phyloP scores from a whole-genome alignment of 176 grass and related monocot genomes.

The Chloris gayana region DNA sequence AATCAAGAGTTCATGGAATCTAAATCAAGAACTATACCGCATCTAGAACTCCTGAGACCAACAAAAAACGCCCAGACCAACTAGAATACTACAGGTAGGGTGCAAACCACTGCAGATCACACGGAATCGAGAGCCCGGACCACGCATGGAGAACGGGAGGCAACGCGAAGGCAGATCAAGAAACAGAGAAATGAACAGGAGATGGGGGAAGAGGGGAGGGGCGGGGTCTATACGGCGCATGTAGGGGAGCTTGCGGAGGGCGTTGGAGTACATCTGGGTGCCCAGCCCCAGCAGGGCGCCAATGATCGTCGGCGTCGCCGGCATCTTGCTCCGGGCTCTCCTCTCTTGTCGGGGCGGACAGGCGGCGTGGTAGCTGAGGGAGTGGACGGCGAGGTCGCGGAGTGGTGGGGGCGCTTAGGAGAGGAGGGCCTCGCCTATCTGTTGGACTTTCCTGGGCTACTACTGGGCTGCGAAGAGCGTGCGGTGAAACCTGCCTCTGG shows the following conservation, averaged over 20 bases:
- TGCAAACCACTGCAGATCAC: constrained; percentile 1
- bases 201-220: not conserved
- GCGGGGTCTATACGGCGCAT: constrained; percentile 65
- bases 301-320: constrained; percentile 81
- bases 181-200: constrained; percentile 21
- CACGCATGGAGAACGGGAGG: not conserved
- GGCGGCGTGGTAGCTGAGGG: not conserved
- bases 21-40: constrained; percentile 27
- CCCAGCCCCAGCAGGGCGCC: constrained; percentile 81
- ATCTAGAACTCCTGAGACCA: constrained; percentile 1
- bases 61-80: not conserved
- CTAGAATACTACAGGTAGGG: not conserved
- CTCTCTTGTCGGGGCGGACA: constrained; percentile 15
- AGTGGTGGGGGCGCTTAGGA: not conserved
- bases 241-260: constrained; percentile 94
- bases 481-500: too few species aligned
- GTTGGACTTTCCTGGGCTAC: not conserved
- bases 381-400: constrained; percentile 19
- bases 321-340: constrained; percentile 54
- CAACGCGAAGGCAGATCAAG: constrained; percentile 33
- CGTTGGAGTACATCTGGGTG: constrained; percentile 98
- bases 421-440: not conserved
- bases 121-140: not conserved
- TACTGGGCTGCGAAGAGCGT: not conserved
- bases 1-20: constrained; percentile 20